A percentile compares a stretch with the other conserved stretches of the same genome.
These are phyloP conservation scores for Castanea crenata DNA, from an alignment of 306 rosid species.

Conservation along the genomic window DNA sequence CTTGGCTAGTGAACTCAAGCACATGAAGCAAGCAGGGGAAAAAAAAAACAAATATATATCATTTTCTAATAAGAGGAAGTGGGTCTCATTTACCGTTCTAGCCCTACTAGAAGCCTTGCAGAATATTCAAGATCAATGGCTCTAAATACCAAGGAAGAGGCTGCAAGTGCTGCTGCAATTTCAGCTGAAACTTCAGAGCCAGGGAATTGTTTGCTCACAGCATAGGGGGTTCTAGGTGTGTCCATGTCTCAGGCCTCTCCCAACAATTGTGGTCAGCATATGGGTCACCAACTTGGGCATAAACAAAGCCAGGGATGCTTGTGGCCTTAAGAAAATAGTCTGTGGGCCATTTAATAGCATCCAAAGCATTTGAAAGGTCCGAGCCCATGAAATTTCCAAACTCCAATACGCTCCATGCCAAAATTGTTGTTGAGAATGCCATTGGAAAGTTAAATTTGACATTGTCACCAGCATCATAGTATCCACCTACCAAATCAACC, in stretches of 20 bases:
- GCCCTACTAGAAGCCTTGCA: slow-evolving; percentile 10
- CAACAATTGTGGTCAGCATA: slow-evolving; percentile 48
- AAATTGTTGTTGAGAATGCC: slow-evolving; percentile 54
- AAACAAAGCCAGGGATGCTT: slow-evolving; percentile 25
- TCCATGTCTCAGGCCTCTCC: slow-evolving; percentile 75
- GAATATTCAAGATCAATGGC: slow-evolving; percentile 20
- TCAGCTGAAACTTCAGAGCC: slow-evolving; percentile 50
- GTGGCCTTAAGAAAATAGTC: slow-evolving; percentile 53
- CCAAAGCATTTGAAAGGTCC: slow-evolving; percentile 32
- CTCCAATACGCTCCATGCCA: slow-evolving; percentile 59
- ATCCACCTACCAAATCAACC: slow-evolving; percentile 56
- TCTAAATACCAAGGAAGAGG: slow-evolving; percentile 37
- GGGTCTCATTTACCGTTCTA: slow-evolving; percentile 5
- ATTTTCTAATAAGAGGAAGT: no score
- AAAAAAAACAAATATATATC: no score
- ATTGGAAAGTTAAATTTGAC: slow-evolving; percentile 57
- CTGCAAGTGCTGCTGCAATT: slow-evolving; percentile 52
- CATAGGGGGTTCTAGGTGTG: slow-evolving; percentile 38
- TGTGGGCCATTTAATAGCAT: slow-evolving; percentile 44
- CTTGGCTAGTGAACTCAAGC: no score
- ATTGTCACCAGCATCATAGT: slow-evolving; percentile 62
- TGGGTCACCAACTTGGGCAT: slow-evolving; percentile 56
- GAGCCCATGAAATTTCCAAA: slow-evolving; percentile 39
- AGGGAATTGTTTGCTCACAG: slow-evolving; percentile 24
- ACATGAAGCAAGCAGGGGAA: no score